phyloP scores from a whole-genome alignment of 2,329 filamentous ascomycete genomes.

The Xylaria multiplex region DNA sequence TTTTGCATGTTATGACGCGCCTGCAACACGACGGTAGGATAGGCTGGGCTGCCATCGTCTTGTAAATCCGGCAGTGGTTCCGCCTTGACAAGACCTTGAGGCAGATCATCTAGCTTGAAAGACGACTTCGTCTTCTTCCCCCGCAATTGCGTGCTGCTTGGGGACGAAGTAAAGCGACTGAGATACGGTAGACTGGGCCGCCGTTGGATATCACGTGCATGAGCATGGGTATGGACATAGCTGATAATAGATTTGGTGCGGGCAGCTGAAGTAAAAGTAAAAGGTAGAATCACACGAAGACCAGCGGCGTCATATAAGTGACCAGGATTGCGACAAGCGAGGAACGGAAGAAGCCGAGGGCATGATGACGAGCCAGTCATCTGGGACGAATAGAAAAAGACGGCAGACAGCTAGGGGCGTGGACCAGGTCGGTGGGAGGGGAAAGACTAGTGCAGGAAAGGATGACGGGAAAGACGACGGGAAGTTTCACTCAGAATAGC shows the following conservation, averaged over 20 bases:
- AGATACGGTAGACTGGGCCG: constrained; percentile 16
- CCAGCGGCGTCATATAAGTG: constrained; percentile 27
- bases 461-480: neutral
- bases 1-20: constrained; percentile 89
- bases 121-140: constrained; percentile 66
- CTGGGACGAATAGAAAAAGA: constrained; percentile 34
- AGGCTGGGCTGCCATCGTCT: constrained; percentile 61
- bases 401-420: neutral
- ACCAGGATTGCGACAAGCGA: constrained; percentile 36
- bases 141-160: constrained; percentile 48
- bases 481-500: constrained; percentile 1
- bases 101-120: constrained; percentile 65
- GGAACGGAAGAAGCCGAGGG: constrained; percentile 40
- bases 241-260: constrained; percentile 25
- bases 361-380: constrained; percentile 39
- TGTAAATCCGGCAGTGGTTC: constrained; percentile 46
- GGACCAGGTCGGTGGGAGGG: constrained; percentile 3
- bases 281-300: constrained; percentile 20
- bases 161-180: constrained; percentile 7
- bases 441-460: too few relatives aligned
- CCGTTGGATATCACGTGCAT: constrained; percentile 31
- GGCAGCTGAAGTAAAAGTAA: constrained; percentile 28
- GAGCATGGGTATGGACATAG: constrained; percentile 19
- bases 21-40: constrained; percentile 90
- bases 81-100: constrained; percentile 58